A percentile compares a stretch with the other conserved stretches of the same genome.
These are phyloP conservation scores for Hippophae rhamnoides DNA, from an alignment of 306 rosid species.

Conservation along the genomic window DNA sequence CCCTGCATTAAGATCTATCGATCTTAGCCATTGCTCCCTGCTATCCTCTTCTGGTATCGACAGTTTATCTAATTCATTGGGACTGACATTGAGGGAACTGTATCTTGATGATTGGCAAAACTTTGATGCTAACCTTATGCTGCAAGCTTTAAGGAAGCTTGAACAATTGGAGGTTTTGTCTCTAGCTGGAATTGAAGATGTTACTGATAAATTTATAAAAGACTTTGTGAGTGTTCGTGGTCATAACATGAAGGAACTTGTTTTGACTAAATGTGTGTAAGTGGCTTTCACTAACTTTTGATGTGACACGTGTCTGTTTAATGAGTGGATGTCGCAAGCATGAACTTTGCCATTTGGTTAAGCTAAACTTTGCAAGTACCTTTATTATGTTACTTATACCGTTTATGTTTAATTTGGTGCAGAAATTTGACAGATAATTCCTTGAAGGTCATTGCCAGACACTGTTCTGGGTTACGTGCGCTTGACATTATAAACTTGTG, in stretches of 20 bases:
- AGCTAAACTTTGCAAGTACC: constrained; percentile 4
- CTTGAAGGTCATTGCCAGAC: no score
- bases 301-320: background rate
- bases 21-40: constrained; percentile 83
- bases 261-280: constrained; percentile 63
- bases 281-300: constrained; percentile 20
- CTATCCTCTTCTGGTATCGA: constrained; percentile 46
- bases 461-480: no score
- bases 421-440: constrained; percentile 16
- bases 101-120: constrained; percentile 60
- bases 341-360: constrained; percentile 8
- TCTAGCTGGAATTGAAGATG: constrained; percentile 48
- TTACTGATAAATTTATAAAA: constrained; percentile 43
- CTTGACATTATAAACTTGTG: no score
- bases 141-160: constrained; percentile 45
- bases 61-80: constrained; percentile 49
- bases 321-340: background rate
- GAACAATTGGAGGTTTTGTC: constrained; percentile 60
- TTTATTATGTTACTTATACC: constrained; percentile 9
- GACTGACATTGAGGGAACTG: constrained; percentile 55
- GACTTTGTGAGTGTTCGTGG: constrained; percentile 36
- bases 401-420: constrained; percentile 24
- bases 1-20: constrained; percentile 57
- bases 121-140: constrained; percentile 32
- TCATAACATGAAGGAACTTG: constrained; percentile 63